phyloP scores from a whole-genome alignment of 2,329 filamentous ascomycete species.

The Penicillium verrucosum region DNA sequence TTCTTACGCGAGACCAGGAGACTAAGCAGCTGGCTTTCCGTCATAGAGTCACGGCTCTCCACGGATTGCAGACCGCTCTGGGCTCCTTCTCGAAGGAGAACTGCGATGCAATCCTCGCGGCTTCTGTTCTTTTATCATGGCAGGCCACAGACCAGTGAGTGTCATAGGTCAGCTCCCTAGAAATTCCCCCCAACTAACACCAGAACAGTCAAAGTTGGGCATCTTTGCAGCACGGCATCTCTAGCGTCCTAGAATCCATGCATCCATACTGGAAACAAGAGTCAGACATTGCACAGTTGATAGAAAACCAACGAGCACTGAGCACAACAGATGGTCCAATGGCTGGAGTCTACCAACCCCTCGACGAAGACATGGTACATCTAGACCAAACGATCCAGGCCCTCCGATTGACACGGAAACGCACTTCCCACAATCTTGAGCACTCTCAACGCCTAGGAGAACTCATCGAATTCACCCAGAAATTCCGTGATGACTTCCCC shows the following conservation, averaged over 20 bases:
- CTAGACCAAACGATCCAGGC: constrained; percentile 66
- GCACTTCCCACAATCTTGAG: constrained; percentile 66
- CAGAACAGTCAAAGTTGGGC: constrained; percentile 78
- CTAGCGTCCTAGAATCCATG: constrained; percentile 88
- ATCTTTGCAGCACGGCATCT: constrained; percentile 86
- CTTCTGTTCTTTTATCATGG: constrained; percentile 90
- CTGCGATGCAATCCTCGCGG: constrained; percentile 86
- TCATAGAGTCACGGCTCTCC: constrained; percentile 79
- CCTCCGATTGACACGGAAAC: constrained; percentile 55
- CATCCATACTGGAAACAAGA: constrained; percentile 79
- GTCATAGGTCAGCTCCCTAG: constrained; percentile 21
- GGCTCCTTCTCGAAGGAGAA: constrained; percentile 78
- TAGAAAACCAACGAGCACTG: constrained; percentile 42
- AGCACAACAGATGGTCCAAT: constrained; percentile 35
- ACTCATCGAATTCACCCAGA: constrained; percentile 69
- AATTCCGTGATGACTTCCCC: constrained; percentile 67
- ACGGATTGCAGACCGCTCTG: constrained; percentile 84
- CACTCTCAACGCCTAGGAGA: constrained; percentile 67
- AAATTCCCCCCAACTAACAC: constrained; percentile 20
- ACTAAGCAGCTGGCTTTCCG: constrained; percentile 87
- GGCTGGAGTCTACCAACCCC: constrained; percentile 33
- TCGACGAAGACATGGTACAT: constrained; percentile 66
- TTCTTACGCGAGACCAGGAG: constrained; percentile 78
- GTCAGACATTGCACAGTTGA: constrained; percentile 57
- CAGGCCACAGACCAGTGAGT: constrained; percentile 92